Percentiles rank a stretch among this genome's conserved stretches.
Evolutionary conservation across 2,329 filamentous ascomycete species (phyloP).

Genomic region (Corynespora cassiicola): DNA sequence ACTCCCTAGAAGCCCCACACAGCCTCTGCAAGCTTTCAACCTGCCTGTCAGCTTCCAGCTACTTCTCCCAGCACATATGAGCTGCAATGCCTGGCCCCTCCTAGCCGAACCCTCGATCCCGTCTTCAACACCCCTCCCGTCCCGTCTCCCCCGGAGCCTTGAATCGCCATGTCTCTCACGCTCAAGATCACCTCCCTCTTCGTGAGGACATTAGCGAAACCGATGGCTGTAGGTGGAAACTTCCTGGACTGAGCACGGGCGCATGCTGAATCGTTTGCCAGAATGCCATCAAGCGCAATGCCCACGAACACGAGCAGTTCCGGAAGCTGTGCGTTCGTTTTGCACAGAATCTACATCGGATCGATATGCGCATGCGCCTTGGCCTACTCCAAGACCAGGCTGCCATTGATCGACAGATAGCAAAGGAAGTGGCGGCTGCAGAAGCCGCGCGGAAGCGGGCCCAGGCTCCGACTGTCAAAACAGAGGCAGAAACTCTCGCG

Average conservation of each 20-base stretch:
- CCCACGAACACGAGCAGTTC: conserved; percentile 72
- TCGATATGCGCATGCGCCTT: conserved; percentile 73
- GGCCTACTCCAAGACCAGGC: conserved; percentile 69
- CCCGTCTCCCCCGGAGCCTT: conserved; percentile 13
- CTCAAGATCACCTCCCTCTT: conserved; percentile 70
- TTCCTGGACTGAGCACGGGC: neutral
- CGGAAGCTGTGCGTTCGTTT: conserved; percentile 66
- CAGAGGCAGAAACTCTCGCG: conserved; percentile 64
- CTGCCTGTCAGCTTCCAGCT: too few relatives aligned
- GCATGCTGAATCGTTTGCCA: conserved; percentile 37
- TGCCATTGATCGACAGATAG: conserved; percentile 59
- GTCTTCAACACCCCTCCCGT: neutral
- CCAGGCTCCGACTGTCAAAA: conserved; percentile 66
- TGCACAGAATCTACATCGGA: conserved; percentile 68
- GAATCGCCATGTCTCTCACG: conserved; percentile 68
- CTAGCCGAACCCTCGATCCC: conserved; percentile 4
- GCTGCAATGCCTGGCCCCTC: too few relatives aligned
- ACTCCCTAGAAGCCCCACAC: too few relatives aligned
- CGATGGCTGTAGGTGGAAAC: conserved; percentile 64
- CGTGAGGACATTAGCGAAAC: conserved; percentile 71
- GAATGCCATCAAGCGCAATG: conserved; percentile 73
- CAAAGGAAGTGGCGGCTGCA: conserved; percentile 61
- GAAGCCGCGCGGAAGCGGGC: conserved; percentile 60
- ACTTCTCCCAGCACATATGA: too few relatives aligned
- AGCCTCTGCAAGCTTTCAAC: too few relatives aligned